These are phyloP conservation scores for Hibiscus syriacus DNA, from an alignment of 345 rosid genomes.

Conservation along the genomic window DNA sequence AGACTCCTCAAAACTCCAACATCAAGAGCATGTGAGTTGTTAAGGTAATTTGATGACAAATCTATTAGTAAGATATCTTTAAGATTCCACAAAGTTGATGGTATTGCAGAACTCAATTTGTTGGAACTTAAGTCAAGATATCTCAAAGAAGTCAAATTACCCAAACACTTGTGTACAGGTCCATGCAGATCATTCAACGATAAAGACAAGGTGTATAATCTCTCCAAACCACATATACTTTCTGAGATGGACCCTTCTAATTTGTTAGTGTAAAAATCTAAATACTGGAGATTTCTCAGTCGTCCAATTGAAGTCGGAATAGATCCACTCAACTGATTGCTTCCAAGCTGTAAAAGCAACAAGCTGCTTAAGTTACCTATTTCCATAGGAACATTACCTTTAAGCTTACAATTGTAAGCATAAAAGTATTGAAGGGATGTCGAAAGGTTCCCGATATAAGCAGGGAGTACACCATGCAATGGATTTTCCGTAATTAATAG, in stretches of 20 bases:
- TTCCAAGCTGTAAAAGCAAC: not conserved
- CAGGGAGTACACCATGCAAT: not conserved
- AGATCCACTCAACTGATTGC: not conserved
- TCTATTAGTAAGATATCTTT: not conserved
- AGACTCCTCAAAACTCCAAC: not conserved
- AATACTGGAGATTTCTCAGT: not conserved
- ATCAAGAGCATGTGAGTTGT: not conserved
- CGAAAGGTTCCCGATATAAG: not conserved
- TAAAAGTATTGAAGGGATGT: no score
- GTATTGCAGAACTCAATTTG: not conserved
- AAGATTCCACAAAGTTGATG: not conserved
- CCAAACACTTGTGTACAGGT: not conserved
- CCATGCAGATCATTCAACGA: not conserved
- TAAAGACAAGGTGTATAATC: not conserved
- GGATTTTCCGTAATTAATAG: not conserved
- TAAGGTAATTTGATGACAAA: slow-evolving; percentile 7
- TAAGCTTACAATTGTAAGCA: no score
- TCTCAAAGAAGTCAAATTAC: no score
- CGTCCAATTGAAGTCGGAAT: slow-evolving; percentile 9
- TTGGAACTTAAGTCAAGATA: not conserved
- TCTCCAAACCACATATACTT: no score
- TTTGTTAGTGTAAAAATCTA: not conserved
- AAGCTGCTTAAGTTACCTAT: not conserved
- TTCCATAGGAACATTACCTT: no score
- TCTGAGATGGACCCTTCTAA: not conserved